Conservation (phyloP, 495 filamentous ascomycete species). For the Daldinia grandis region DNA sequence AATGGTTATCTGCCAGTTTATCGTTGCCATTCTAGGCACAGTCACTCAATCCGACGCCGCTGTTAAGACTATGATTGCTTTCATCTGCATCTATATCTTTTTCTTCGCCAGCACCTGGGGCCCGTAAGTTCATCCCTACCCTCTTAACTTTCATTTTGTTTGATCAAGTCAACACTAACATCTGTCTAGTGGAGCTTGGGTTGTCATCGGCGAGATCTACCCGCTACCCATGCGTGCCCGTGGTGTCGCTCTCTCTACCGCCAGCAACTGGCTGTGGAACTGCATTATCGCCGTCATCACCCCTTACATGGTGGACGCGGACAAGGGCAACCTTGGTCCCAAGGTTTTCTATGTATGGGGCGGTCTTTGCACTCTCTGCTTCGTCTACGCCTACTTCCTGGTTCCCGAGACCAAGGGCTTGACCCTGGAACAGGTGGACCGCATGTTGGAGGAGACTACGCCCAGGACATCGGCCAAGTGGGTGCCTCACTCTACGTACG, state of each 20-base stretch:
- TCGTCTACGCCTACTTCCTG: slow-evolving; percentile 80
- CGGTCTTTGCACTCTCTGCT: slow-evolving; percentile 68
- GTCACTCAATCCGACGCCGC: slow-evolving; percentile 65
- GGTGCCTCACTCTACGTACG: slow-evolving; percentile 76
- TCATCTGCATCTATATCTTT: slow-evolving; percentile 86
- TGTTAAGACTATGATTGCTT: slow-evolving; percentile 73
- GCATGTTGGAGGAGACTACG: slow-evolving; percentile 85
- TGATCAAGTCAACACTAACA: slow-evolving; percentile 53
- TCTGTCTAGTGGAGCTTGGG: slow-evolving; percentile 67
- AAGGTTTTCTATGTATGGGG: slow-evolving; percentile 87
- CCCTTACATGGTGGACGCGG: slow-evolving; percentile 76
- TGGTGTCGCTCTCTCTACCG: slow-evolving; percentile 80
- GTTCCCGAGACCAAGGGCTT: slow-evolving; percentile 89
- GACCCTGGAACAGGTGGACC: slow-evolving; percentile 87
- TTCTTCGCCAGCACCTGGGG: slow-evolving; percentile 86
- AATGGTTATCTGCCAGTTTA: slow-evolving; percentile 75
- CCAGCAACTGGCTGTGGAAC: slow-evolving; percentile 92
- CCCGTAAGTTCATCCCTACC: slow-evolving; percentile 50
- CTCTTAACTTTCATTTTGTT: slow-evolving; percentile 46
- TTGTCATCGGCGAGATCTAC: slow-evolving; percentile 88
- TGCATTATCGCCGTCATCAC: slow-evolving; percentile 66
- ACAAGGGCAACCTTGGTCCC: slow-evolving; percentile 70
- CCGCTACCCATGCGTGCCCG: slow-evolving; percentile 83
- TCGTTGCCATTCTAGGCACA: slow-evolving; percentile 76
- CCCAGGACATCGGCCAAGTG: slow-evolving; percentile 75